A percentile compares a stretch with the other conserved stretches of the same genome.
phyloP scores from a whole-genome alignment of 371 early-diverging fungal species.

The Rhizopus microsporus region DNA sequence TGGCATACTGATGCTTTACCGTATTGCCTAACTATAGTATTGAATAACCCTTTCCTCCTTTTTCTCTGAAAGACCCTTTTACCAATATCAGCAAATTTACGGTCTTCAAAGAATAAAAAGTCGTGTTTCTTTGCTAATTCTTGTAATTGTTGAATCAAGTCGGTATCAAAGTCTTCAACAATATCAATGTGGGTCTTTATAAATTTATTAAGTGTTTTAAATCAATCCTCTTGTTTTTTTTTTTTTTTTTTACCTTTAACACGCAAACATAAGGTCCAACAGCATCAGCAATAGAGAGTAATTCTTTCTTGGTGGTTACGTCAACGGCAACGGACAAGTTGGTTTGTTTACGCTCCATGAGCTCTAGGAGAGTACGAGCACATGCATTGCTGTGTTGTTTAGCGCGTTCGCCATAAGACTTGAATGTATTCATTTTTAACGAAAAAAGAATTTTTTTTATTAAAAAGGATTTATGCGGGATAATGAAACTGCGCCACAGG shows the following conservation, averaged over 20 bases:
- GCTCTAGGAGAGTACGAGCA: constrained; percentile 72
- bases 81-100: constrained; percentile 96
- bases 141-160: constrained; percentile 72
- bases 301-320: constrained; percentile 82
- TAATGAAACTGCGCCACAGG: not conserved
- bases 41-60: not conserved
- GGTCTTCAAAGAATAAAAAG: constrained; percentile 96
- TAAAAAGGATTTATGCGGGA: too few relatives aligned
- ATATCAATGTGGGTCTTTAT: constrained; percentile 93
- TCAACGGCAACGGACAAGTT: constrained; percentile 93
- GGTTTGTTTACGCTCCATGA: constrained; percentile 90
- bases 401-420: constrained; percentile 60
- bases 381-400: constrained; percentile 63
- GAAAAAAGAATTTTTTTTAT: not conserved
- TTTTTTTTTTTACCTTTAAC: constrained; percentile 68
- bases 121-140: constrained; percentile 82
- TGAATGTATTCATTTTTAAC: constrained; percentile 40
- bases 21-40: constrained; percentile 76
- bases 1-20: constrained; percentile 89
- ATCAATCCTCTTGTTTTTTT: not conserved
- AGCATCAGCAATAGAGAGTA: constrained; percentile 83
- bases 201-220: not conserved
- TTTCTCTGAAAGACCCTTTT: constrained; percentile 10
- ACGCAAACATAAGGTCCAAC: constrained; percentile 94
- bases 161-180: constrained; percentile 87